A percentile compares a stretch with the other conserved stretches of the same genome.
These are phyloP conservation scores for Pestalotiopsis sp. DNA, from an alignment of 2,329 filamentous ascomycete genomes.

Conservation along the genomic window DNA sequence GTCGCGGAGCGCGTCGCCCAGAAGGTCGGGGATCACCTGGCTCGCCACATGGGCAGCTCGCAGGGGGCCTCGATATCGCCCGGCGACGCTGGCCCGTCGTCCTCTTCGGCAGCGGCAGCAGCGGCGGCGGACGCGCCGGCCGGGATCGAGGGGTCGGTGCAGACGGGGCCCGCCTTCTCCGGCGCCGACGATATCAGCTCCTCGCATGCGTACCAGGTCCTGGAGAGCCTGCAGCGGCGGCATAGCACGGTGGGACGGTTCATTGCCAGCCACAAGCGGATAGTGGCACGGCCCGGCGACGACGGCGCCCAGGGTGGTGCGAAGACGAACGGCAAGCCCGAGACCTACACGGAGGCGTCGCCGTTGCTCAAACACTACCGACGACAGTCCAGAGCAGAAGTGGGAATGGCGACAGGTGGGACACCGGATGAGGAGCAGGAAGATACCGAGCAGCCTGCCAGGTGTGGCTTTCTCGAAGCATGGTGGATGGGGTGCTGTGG, in stretches of 20 bases:
- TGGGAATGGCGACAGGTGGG: neutral
- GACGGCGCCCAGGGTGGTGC: neutral
- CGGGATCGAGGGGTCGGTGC: neutral
- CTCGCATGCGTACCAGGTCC: neutral
- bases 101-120: neutral
- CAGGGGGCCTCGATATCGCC: neutral
- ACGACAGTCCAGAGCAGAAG: neutral
- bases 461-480: neutral
- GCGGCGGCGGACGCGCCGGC: too few relatives aligned
- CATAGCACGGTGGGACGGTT: neutral
- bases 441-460: neutral
- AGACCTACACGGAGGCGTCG: neutral
- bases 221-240: neutral
- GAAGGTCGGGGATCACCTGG: neutral
- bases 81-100: neutral
- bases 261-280: neutral
- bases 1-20: neutral
- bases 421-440: neutral
- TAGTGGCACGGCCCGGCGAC: neutral
- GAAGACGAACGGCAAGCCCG: neutral
- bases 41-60: neutral
- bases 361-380: neutral
- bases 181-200: neutral
- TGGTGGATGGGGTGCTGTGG: neutral
- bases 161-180: neutral